Conservation (phyloP, 176 grass and related monocot genomes). For the Puccinellia tenuiflora region DNA sequence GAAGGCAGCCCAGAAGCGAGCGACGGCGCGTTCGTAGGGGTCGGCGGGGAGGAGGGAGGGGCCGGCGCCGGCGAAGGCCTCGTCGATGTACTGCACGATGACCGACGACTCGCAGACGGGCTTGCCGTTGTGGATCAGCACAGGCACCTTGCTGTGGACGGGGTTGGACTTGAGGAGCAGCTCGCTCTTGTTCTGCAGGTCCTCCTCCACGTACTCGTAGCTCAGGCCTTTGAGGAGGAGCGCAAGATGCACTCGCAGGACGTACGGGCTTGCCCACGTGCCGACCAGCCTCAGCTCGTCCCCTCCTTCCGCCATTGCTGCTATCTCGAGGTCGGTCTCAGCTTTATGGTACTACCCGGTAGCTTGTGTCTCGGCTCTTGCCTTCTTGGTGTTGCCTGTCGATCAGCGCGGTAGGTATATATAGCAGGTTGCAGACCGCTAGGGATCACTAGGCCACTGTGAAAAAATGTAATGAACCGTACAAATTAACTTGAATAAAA, state of each 20-base stretch:
- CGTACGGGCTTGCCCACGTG: slow-evolving; percentile 26
- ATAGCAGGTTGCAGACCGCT: not conserved
- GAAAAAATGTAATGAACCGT: not conserved
- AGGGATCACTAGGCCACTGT: too few species aligned
- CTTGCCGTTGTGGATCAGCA: not conserved
- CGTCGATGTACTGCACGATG: not conserved
- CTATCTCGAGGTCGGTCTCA: not conserved
- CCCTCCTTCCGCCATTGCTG: not conserved
- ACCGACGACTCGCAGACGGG: not conserved
- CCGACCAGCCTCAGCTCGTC: not conserved
- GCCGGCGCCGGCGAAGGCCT: not conserved
- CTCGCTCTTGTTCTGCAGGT: slow-evolving; percentile 44
- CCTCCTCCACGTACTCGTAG: slow-evolving; percentile 47
- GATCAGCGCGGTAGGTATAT: not conserved
- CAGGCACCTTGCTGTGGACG: slow-evolving; percentile 45
- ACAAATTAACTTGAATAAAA: not conserved
- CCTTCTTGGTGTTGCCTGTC: not conserved
- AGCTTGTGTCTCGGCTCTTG: not conserved
- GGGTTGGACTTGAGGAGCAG: slow-evolving; percentile 51
- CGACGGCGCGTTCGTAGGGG: not conserved
- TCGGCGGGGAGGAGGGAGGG: not conserved
- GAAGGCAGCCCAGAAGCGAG: not conserved
- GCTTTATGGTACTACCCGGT: not conserved
- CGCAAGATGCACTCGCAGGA: slow-evolving; percentile 30
- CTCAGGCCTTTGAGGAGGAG: slow-evolving; percentile 46